phyloP scores from a whole-genome alignment of 495 filamentous ascomycete species.

The Trichoderma erinaceum region DNA sequence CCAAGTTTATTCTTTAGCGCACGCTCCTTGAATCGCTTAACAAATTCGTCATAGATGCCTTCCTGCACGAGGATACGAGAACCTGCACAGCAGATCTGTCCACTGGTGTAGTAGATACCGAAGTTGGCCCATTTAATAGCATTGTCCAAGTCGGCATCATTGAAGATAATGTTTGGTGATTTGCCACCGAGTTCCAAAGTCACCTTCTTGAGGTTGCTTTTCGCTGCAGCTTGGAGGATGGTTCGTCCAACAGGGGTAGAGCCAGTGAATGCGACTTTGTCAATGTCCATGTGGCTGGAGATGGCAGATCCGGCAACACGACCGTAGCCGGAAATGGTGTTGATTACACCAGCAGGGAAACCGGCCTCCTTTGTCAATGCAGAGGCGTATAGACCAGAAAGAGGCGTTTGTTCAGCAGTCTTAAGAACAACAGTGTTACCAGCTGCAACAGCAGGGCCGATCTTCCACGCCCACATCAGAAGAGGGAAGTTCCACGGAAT shows the following conservation, averaged over 20 bases:
- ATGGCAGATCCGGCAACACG: conserved; percentile 86
- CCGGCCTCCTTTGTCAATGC: conserved; percentile 69
- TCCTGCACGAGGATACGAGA: conserved; percentile 51
- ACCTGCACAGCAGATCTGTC: conserved; percentile 50
- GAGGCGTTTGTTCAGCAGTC: conserved; percentile 71
- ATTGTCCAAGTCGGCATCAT: conserved; percentile 60
- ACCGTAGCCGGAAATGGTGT: conserved; percentile 82
- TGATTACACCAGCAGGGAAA: conserved; percentile 78
- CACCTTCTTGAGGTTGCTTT: conserved; percentile 70
- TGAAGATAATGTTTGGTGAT: conserved; percentile 65
- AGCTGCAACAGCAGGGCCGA: conserved; percentile 40
- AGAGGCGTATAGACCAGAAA: conserved; percentile 64
- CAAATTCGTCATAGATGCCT: conserved; percentile 50
- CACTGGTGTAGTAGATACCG: conserved; percentile 45
- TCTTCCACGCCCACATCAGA: conserved; percentile 32
- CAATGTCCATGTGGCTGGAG: conserved; percentile 89
- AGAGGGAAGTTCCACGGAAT: conserved; percentile 43
- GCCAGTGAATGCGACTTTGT: conserved; percentile 80
- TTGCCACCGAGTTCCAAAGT: conserved; percentile 79
- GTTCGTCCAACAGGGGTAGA: conserved; percentile 62
- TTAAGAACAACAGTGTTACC: conserved; percentile 53
- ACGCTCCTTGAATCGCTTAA: conserved; percentile 49
- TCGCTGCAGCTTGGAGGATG: conserved; percentile 68
- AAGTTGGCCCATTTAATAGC: conserved; percentile 66
- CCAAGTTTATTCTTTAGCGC: conserved; percentile 46